Evolutionary conservation across 1,284 basidiomycete species (phyloP), one percentile per base, ranked within the genome.

Genomic region (Crocinoboletus sp.): DNA sequence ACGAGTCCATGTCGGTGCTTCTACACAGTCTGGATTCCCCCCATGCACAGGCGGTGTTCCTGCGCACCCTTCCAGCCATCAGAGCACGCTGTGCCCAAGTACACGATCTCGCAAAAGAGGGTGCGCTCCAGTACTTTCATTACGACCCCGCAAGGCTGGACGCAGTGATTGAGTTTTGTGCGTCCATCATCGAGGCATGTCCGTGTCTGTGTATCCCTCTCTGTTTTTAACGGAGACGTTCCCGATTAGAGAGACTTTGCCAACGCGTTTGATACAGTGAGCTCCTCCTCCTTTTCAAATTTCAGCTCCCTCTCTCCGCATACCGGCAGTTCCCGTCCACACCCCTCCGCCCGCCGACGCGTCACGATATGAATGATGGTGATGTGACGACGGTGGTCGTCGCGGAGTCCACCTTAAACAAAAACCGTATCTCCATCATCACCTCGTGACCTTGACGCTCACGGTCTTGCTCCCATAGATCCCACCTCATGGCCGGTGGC

Each of bases 401-500:
- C 29, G 17, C 35, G 35, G 35, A 19, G 36, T 15, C 9, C 8
- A 25, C 24, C 16, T 19, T 31, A 19, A n/a, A 31, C 24, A 19
- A 15, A n/a, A 10, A n/a, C 2, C 12, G n/a, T 8, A 17, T 19
- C 33, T 9, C 28, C 25, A 24, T 27, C 51, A 28, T 25, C 34
- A 24, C 22, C 22, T 23, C 30, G 20, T 53, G 44, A 41, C 37
- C 33, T 20, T 53, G n/a, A 4, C 24, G 6, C 35, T 30, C n/a
- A n/a, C n/a, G n/a, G n/a, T 29, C 28, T 30, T 32, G n/a, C n/a
- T 27, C 6, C 22, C 43, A 22, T 49, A 89, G 82, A 94, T 95
- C 43, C 85, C 87, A 1, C 88, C 92, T 13, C 94, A 97, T 62
- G 90, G 93, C 22, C 78, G 94, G 20, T 93, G 91, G 85, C 74